Evolutionary conservation across 345 rosid species (phyloP), one percentile per base, ranked within the genome.

Genomic region (Melaleuca quinquenervia): DNA sequence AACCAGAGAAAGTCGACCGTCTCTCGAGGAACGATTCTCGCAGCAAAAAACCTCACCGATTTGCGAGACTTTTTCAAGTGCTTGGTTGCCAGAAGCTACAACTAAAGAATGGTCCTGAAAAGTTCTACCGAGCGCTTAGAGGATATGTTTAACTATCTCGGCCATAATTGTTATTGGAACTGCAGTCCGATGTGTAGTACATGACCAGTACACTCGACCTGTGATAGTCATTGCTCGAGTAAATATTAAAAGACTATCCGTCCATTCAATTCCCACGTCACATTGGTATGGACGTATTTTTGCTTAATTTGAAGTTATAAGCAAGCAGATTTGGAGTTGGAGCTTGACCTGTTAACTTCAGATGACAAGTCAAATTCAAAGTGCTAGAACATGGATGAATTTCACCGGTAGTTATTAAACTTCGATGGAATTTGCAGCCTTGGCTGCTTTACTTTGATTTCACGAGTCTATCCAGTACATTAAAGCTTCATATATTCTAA

Each of bases 21-120:
- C 32, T 29, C 64, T n/a, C 0, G 32, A n/a, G 13, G 3, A 11
- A 58, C 64, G 11, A 27, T 27, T 1, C 16, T 58, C 0, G 8
- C 0, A 14, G 4, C 0, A 1, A n/a, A 16, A 58, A 12, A 12
- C 11, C 64, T 56, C 29, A 26, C 64, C 0, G 0, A 10, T 26
- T 56, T 26, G 11, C 29, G 6, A 58, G 0, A 56, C 11, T 11
- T 26, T 56, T 56, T 12, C 15, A 6, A 58, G 0, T 0, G 1
- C n/a, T 58, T 12, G 70, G 32, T 58, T 15, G 36, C 0, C 0
- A n/a, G 18, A 0, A 0, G 0, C 18, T 24, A 56, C 41, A 41
- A 41, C 62, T 56, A 0, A 11, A 24, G 62, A 56, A 56, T 56
- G 7, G 62, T 6, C 29, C 11, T 2, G 0, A 56, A 27, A 56